Evolutionary conservation across 2,329 filamentous ascomycete species (phyloP).

Genomic region (Cryphonectria carpinicola): DNA sequence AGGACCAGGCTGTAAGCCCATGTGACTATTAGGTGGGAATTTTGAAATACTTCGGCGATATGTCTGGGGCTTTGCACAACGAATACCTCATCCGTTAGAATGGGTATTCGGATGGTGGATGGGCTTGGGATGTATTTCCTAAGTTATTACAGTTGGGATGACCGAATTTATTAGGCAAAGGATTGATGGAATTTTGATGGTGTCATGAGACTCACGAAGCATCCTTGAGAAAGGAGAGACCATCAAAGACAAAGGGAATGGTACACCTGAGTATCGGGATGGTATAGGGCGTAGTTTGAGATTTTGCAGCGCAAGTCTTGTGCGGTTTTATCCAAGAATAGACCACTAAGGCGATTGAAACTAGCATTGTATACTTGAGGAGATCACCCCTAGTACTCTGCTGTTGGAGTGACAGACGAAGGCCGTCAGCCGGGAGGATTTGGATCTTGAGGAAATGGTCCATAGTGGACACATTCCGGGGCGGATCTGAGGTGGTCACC

Average conservation of each 20-base stretch:
- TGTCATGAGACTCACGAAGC: neutral
- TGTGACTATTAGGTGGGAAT: neutral
- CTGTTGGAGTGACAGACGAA: neutral
- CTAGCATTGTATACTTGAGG: neutral
- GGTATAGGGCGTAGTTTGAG: neutral
- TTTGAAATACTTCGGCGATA: neutral
- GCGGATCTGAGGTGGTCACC: neutral
- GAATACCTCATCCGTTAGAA: neutral
- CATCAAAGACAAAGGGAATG: constrained; percentile 1
- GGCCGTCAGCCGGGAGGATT: neutral
- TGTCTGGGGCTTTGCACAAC: neutral
- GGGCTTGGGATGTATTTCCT: neutral
- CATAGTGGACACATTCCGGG: neutral
- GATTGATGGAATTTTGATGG: neutral
- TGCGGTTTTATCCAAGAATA: neutral
- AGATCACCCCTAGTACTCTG: neutral
- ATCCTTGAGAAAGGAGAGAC: neutral
- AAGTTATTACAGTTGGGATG: neutral
- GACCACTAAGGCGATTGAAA: neutral
- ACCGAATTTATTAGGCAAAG: neutral
- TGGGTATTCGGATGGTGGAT: neutral
- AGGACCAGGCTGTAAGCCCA: neutral
- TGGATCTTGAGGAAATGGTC: neutral
- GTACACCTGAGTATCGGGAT: neutral
- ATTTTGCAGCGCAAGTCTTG: neutral